Evolutionary conservation across 2,329 filamentous ascomycete genomes (phyloP), one percentile per base, ranked within the genome.

Genomic region (Alternaria gaisen): DNA sequence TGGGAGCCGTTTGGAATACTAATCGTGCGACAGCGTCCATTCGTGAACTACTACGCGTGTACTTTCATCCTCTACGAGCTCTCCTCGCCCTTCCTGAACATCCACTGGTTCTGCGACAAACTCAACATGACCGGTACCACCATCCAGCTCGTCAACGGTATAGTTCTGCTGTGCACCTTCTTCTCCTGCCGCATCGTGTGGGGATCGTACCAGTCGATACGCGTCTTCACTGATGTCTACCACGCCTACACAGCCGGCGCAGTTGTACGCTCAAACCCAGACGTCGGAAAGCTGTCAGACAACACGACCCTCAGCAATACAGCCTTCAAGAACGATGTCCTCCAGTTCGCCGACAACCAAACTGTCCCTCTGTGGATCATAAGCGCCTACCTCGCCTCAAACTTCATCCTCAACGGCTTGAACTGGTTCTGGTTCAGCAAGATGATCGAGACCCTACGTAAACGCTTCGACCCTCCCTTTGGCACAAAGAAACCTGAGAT

Each of bases 41-140:
- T 94, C 72, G 85, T 94, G 66, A 94, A 94, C 82, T 94, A 89
- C 82, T 96, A 95, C 79, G 90, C 87, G 58, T 86, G 86, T 58
- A 87, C 88, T 61, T 96, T 96, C 79, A 92, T 96, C 72, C 88
- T 95, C 60, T 96, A 93, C 86, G 92, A 96, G 79, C 86, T 96
- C 40, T 94, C 91, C 26, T 91, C 90, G 5, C 91, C 92, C 8
- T 94, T 95, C 79, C 85, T 95, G 59, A 96, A 96, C 76, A 86
- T 94, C 75, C 92, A 96, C 83, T 96, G 92, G 92, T 95, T 95
- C 82, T 92, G 91, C 80, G 92, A 96, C 80, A 96, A 96, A 82
- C 82, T 94, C 60, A 86, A 88, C 72, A 88, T 93, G 84, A 95
- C 92, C 0, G 92, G 92, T 36, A 88, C 89, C 20, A 84, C 83